These are phyloP conservation scores for Elaeagnus macrophylla DNA, from an alignment of 306 rosid genomes.

Conservation along the genomic window DNA sequence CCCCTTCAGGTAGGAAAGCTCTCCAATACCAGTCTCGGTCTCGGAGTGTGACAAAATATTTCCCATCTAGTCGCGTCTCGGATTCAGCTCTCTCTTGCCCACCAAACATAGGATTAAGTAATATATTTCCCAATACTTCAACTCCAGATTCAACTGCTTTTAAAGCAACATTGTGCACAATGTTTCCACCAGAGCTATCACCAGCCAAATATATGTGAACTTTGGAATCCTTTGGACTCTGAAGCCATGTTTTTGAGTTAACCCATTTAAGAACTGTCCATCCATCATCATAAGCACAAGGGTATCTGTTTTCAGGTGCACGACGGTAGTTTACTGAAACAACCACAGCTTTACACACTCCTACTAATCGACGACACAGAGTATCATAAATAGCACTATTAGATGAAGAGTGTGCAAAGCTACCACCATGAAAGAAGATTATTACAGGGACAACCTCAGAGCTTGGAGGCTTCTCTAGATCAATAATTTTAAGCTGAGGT, in stretches of 20 bases:
- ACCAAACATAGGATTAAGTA: conserved; percentile 91
- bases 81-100: conserved; percentile 75
- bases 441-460: conserved; percentile 66
- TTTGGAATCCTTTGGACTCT: conserved; percentile 63
- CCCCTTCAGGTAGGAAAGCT: conserved; percentile 93
- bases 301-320: conserved; percentile 72
- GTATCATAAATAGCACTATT: conserved; percentile 88
- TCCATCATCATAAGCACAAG: conserved; percentile 95
- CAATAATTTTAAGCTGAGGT: conserved; percentile 31
- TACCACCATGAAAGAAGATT: conserved; percentile 93
- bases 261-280: conserved; percentile 86
- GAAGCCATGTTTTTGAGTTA: conserved; percentile 70
- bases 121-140: conserved; percentile 67
- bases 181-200: conserved; percentile 98
- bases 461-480: conserved; percentile 59
- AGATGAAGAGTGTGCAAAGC: conserved; percentile 90
- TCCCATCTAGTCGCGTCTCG: conserved; percentile 73
- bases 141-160: conserved; percentile 58
- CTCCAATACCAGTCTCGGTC: conserved; percentile 99
- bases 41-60: conserved; percentile 66
- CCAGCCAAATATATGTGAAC: conserved; percentile 79
- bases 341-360: conserved; percentile 79
- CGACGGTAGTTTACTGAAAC: conserved; percentile 83
- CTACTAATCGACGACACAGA: conserved; percentile 72
- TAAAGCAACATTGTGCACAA: conserved; percentile 81